Evolutionary conservation across 495 filamentous ascomycete species (phyloP).

Genomic region (Margaritispora aquatica): DNA sequence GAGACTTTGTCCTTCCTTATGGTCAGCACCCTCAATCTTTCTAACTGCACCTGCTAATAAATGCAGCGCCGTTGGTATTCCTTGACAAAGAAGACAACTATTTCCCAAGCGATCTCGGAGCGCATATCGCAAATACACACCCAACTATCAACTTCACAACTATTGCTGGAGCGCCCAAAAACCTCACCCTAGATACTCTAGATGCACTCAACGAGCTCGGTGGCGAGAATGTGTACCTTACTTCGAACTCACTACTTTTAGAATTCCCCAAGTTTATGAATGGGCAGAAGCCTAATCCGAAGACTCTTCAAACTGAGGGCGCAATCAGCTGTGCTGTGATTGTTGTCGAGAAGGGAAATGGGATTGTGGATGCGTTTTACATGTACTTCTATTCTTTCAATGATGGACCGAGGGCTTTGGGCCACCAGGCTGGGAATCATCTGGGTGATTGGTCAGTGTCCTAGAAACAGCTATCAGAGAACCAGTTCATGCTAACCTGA

Average conservation of each 20-base stretch:
- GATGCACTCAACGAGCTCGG: slow-evolving; percentile 43
- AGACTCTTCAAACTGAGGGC: slow-evolving; percentile 12
- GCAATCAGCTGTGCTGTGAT: slow-evolving; percentile 21
- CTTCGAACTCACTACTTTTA: slow-evolving; percentile 10
- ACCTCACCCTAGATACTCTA: slow-evolving; percentile 57
- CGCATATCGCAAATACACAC: slow-evolving; percentile 74
- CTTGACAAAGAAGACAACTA: slow-evolving; percentile 82
- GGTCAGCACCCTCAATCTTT: neutral
- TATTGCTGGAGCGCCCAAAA: slow-evolving; percentile 46
- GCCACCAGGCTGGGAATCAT: slow-evolving; percentile 89
- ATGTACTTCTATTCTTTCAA: slow-evolving; percentile 99
- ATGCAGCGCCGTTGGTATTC: slow-evolving; percentile 73
- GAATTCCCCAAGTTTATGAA: neutral
- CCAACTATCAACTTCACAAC: slow-evolving; percentile 64
- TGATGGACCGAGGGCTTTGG: slow-evolving; percentile 78
- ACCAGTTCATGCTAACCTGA: neutral
- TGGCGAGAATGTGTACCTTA: slow-evolving; percentile 37
- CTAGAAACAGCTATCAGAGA: neutral
- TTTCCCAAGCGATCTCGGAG: slow-evolving; percentile 83
- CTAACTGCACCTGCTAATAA: neutral
- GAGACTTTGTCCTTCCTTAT: slow-evolving; percentile 6
- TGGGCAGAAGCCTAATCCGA: slow-evolving; percentile 13
- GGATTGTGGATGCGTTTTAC: slow-evolving; percentile 90
- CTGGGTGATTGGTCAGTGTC: slow-evolving; percentile 68
- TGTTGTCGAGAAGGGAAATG: slow-evolving; percentile 20